These are phyloP conservation scores for Crucihimalaya himalaica DNA, from an alignment of 345 rosid species.

Conservation along the genomic window DNA sequence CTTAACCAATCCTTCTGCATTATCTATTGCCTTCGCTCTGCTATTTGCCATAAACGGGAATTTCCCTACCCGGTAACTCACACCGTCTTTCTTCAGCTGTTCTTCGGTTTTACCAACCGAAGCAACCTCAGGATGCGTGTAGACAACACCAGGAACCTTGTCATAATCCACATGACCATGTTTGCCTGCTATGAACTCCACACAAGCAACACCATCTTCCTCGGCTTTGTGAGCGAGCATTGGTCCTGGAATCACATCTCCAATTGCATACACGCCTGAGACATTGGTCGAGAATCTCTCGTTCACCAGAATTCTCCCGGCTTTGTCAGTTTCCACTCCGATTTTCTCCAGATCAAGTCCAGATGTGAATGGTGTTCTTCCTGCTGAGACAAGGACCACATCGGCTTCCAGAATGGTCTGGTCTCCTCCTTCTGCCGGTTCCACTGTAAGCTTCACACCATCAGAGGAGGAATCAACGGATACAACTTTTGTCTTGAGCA, in stretches of 20 bases:
- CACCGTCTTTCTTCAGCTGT: conserved; percentile 69
- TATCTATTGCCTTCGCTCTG: conserved; percentile 84
- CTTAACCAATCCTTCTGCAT: conserved; percentile 83
- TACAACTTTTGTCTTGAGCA: conserved; percentile 89
- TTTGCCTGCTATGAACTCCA: conserved; percentile 97
- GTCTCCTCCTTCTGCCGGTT: conserved; percentile 87
- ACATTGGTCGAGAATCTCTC: conserved; percentile 81
- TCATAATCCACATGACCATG: conserved; percentile 93
- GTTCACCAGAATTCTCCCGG: conserved; percentile 73
- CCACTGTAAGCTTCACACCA: conserved; percentile 71
- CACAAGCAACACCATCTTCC: conserved; percentile 98
- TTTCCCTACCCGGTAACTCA: conserved; percentile 70
- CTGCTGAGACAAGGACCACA: conserved; percentile 93
- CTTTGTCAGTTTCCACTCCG: conserved; percentile 75
- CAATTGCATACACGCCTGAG: conserved; percentile 84
- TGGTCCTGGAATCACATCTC: conserved; percentile 99
- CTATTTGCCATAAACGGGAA: conserved; percentile 90
- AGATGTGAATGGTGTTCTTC: conserved; percentile 84
- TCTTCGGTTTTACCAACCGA: conserved; percentile 92
- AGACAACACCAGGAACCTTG: conserved; percentile 85
- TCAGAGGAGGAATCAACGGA: conserved; percentile 62
- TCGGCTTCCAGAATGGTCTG: conserved; percentile 76
- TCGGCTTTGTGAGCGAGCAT: conserved; percentile 99
- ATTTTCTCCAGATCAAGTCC: conserved; percentile 89
- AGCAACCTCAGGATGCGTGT: conserved; percentile 92